Conservation (phyloP, 1,284 basidiomycete species). For the Ceratobasidium sp. region DNA sequence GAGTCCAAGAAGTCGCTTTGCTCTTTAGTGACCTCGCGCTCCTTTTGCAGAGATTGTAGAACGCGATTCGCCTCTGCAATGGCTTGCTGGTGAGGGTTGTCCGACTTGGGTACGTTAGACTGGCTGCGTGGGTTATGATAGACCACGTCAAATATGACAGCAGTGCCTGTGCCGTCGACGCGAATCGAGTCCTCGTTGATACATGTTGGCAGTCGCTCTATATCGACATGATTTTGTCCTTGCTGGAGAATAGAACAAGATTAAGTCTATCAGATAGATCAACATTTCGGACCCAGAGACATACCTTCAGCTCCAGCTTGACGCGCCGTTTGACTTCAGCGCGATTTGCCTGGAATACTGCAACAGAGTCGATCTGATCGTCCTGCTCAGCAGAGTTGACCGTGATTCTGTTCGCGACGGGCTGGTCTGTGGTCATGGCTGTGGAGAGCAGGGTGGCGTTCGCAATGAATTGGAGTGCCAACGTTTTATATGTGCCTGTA, state of each 20-base stretch:
- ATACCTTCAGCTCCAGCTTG: constrained; percentile 30
- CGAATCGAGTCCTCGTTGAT: no score
- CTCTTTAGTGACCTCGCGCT: constrained; percentile 40
- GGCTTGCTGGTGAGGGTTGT: constrained; percentile 42
- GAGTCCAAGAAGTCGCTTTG: constrained; percentile 46
- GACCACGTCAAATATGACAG: constrained; percentile 53
- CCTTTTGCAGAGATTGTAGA: constrained; percentile 48
- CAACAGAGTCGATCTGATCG: constrained; percentile 31
- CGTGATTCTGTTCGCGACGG: constrained; percentile 6
- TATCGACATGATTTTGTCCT: constrained; percentile 53
- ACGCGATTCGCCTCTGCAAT: constrained; percentile 51
- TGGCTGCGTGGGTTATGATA: constrained; percentile 47
- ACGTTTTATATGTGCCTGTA: no score
- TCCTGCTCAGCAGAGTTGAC: constrained; percentile 40
- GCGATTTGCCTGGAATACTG: constrained; percentile 27
- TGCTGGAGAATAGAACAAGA: constrained; percentile 22
- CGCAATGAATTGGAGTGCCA: no score
- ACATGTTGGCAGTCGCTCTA: constrained; percentile 39
- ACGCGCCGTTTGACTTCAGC: constrained; percentile 31
- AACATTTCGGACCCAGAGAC: background rate
- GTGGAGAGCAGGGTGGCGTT: background rate
- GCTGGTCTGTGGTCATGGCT: constrained; percentile 4
- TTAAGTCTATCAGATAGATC: background rate
- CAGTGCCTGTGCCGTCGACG: constrained; percentile 21
- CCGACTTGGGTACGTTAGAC: background rate